phyloP scores from a whole-genome alignment of 139 green algal species.

The Chlorella sp. region DNA sequence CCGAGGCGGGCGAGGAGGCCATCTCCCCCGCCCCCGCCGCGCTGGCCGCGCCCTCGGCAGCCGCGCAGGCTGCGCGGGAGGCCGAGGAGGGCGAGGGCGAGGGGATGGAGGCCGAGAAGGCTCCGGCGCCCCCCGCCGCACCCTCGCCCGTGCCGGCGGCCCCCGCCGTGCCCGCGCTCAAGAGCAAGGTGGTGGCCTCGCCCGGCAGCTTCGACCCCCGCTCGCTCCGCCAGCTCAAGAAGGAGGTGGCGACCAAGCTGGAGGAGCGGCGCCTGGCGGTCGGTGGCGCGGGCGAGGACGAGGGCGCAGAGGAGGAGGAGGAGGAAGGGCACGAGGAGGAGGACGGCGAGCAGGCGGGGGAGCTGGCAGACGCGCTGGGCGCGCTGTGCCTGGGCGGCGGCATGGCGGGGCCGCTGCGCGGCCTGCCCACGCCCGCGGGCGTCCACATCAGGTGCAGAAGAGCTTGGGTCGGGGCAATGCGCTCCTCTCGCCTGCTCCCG shows the following conservation, averaged over 20 bases:
- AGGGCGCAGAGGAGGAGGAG: not conserved
- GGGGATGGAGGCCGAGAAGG: too few relatives aligned
- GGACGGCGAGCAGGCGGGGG: not conserved
- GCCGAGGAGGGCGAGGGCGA: not conserved
- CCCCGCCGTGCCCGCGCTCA: not conserved
- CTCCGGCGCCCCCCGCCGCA: too few relatives aligned
- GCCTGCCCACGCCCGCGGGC: slow-evolving; percentile 19
- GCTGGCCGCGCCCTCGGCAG: too few relatives aligned
- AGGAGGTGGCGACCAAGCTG: slow-evolving; percentile 23
- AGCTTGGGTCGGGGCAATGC: not conserved
- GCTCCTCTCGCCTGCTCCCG: too few relatives aligned
- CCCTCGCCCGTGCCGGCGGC: too few relatives aligned
- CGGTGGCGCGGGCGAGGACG: not conserved
- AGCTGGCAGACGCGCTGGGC: slow-evolving; percentile 12
- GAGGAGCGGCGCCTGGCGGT: too few relatives aligned
- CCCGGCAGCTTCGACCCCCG: slow-evolving; percentile 9
- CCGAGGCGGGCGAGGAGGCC: not conserved
- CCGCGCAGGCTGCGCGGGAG: too few relatives aligned
- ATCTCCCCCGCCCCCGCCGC: not conserved
- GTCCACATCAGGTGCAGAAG: slow-evolving; percentile 12
- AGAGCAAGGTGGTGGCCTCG: slow-evolving; percentile 20
- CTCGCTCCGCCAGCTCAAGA: slow-evolving; percentile 16
- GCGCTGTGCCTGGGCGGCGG: slow-evolving; percentile 12
- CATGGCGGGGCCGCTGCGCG: slow-evolving; percentile 5
- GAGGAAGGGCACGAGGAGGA: slow-evolving; percentile 4